A percentile compares a stretch with the other conserved stretches of the same genome.
These are phyloP conservation scores for Solanum aculeatissimum DNA, from an alignment of 305 asterid species.

Conservation along the genomic window DNA sequence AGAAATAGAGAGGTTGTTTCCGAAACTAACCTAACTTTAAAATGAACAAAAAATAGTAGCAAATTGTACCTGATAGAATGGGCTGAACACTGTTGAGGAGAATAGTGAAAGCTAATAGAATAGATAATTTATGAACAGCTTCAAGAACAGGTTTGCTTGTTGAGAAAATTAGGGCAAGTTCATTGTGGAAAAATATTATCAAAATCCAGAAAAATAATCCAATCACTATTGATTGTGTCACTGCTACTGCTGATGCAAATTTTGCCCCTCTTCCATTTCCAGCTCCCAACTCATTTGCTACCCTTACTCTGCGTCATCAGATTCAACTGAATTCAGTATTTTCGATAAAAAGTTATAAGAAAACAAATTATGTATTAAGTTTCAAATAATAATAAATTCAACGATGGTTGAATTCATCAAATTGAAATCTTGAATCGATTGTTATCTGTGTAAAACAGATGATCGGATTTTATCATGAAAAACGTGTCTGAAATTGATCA, in stretches of 20 bases:
- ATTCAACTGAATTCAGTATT: background rate
- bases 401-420: too few relatives aligned
- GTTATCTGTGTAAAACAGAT: background rate
- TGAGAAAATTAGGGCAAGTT: conserved; percentile 49
- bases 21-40: background rate
- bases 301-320: conserved; percentile 44
- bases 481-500: background rate
- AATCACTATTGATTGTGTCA: conserved; percentile 34
- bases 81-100: conserved; percentile 90
- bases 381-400: background rate
- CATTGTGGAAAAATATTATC: conserved; percentile 42
- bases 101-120: conserved; percentile 68
- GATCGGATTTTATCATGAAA: background rate
- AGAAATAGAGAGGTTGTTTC: background rate
- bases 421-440: background rate
- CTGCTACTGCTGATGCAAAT: conserved; percentile 65
- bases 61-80: conserved; percentile 78
- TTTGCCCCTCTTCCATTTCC: conserved; percentile 79
- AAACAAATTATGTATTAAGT: too few relatives aligned
- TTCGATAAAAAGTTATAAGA: too few relatives aligned
- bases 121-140: conserved; percentile 50
- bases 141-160: conserved; percentile 44
- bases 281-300: conserved; percentile 83
- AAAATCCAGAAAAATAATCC: conserved; percentile 57
- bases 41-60: background rate